Base-by-base conservation (phyloP, 2,329 filamentous ascomycete genomes). In the Juglanconis sp. region DNA sequence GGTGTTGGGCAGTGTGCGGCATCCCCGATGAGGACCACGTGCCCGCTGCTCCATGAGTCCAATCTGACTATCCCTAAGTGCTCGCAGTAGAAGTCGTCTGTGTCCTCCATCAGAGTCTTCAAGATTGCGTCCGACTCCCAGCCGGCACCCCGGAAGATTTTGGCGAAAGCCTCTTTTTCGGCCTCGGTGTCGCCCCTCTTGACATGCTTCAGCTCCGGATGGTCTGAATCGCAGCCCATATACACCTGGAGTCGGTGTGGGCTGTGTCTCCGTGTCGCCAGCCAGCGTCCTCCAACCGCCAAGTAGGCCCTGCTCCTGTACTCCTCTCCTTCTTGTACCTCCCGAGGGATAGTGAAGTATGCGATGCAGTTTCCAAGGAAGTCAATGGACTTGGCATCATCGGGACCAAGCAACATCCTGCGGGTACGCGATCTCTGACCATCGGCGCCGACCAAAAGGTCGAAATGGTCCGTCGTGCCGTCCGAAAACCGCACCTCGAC, bases 401-500 rank as follows among this genome's bases (percentile, higher is more conserved):
- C 70, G 0, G 57, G 31, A 4, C 30, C 32, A 0, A 80, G 65
- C 65, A 81, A 76, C 57, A 75, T 72, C 47, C 69, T 74, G n/a
- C 80, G 73, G 15, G 78, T 76, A 32, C 73, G 74, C 0, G 81
- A 85, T 1, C 76, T 73, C 17, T 80, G 74, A 0, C 83, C 83
- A 59, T 86, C 83, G 4, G 81, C 81, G 5, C 78, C 81, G 49
- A 86, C 75, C 0, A 86, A 65, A 0, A 86, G 65, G 62, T 86
- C 82, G 63, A 73, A 86, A 1, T 66, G 69, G 32, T 74, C 74
- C 4, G 64, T 68, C 0, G 67, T 66, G 7, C 80, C 79, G 54
- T 81, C 75, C 2, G 73, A 73, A 53, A 85, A 78, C 35, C 50
- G 59, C 6, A 70, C 72, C 4, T 62, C 59, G 6, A 74, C 70